Evolutionary conservation across 495 filamentous ascomycete species (phyloP).

Genomic region (Neurospora sp.): DNA sequence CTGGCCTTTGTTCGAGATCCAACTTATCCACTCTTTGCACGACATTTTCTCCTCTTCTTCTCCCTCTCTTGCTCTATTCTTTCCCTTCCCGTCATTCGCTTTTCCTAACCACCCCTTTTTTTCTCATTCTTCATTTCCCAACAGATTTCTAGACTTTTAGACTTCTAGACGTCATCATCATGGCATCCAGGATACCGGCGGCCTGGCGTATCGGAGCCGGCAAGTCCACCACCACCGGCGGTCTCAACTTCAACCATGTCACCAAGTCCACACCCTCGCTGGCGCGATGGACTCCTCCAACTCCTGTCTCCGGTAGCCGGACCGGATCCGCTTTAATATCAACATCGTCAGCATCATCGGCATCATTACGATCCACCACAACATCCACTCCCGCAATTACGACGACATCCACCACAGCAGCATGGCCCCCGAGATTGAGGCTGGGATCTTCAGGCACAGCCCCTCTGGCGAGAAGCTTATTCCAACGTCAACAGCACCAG

Average conservation of each 20-base stretch:
- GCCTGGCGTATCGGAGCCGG: neutral
- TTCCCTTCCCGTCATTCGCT: neutral
- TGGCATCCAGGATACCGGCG: neutral
- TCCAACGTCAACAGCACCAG: neutral
- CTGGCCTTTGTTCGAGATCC: neutral
- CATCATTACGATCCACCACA: neutral
- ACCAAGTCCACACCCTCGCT: neutral
- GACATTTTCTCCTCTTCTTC: neutral
- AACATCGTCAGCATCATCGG: neutral
- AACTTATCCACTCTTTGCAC: neutral
- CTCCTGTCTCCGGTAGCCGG: neutral
- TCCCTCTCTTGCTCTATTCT: neutral
- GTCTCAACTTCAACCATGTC: neutral
- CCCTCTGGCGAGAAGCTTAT: neutral
- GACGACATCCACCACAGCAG: neutral
- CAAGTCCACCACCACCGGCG: neutral
- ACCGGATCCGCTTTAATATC: neutral
- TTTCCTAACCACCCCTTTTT: neutral
- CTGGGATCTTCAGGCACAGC: neutral
- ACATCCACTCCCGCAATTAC: neutral
- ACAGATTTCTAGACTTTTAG: neutral
- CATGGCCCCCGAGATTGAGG: neutral
- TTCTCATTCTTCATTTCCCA: neutral
- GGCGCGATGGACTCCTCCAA: neutral
- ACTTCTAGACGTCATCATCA: neutral